A percentile compares a stretch with the other conserved stretches of the same genome.
Conservation (phyloP, 805 yeast genomes). For the Sungouiella blattae region DNA sequence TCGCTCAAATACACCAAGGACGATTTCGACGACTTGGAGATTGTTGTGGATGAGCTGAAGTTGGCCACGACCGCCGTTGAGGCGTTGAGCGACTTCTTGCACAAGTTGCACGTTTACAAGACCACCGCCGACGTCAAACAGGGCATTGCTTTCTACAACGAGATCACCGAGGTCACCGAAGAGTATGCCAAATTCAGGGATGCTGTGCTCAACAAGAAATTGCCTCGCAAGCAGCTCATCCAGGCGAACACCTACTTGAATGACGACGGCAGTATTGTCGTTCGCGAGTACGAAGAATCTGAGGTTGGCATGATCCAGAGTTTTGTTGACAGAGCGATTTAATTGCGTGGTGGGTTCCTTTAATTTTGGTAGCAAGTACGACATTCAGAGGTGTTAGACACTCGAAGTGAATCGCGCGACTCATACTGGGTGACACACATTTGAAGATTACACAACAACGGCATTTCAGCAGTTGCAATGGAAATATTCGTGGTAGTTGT, state of each 20-base stretch:
- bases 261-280: constrained; percentile 42
- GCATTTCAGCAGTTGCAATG: too few species aligned
- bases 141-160: constrained; percentile 62
- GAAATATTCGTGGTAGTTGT: too few species aligned
- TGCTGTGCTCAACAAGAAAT: constrained; percentile 63
- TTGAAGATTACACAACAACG: too few species aligned
- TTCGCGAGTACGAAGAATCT: constrained; percentile 73
- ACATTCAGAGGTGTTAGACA: too few species aligned
- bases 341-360: too few species aligned
- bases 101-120: constrained; percentile 73
- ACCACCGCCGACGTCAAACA: constrained; percentile 66
- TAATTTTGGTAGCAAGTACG: too few species aligned
- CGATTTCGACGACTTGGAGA: constrained; percentile 54
- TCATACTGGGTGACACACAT: too few species aligned
- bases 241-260: constrained; percentile 69
- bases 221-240: constrained; percentile 80
- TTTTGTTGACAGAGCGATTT: constrained; percentile 51
- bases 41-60: constrained; percentile 57
- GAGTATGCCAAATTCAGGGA: constrained; percentile 66
- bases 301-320: constrained; percentile 77
- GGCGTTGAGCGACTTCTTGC: constrained; percentile 68
- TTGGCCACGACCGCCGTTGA: constrained; percentile 68
- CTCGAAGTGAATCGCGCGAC: too few species aligned
- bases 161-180: constrained; percentile 63
- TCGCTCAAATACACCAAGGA: constrained; percentile 47